A percentile compares a stretch with the other conserved stretches of the same genome.
These are phyloP conservation scores for Chamaecrista fasciculata DNA, from an alignment of 306 rosid genomes.

Conservation along the genomic window DNA sequence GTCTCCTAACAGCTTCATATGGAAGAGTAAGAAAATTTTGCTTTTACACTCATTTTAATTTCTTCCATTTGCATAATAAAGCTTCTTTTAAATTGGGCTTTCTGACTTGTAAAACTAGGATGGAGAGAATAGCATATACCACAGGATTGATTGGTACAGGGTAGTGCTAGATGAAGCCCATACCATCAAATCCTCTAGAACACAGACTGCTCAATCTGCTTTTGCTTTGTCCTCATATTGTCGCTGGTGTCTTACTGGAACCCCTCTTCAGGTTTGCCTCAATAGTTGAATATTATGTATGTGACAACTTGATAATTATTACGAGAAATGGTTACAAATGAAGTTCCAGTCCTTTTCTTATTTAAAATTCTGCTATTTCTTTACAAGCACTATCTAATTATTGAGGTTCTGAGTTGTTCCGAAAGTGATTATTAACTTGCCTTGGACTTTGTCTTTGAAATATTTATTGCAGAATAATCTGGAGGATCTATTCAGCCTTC, in stretches of 20 bases:
- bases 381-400: no score
- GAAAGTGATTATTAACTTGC: no score
- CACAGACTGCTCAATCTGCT: slow-evolving; percentile 67
- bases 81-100: background rate
- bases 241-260: slow-evolving; percentile 97
- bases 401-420: no score
- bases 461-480: slow-evolving; percentile 67
- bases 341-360: no score
- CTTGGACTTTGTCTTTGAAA: no score
- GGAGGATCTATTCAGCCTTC: slow-evolving; percentile 82
- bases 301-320: no score
- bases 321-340: no score
- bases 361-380: no score
- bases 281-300: background rate
- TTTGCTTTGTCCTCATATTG: slow-evolving; percentile 69
- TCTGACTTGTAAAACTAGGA: slow-evolving; percentile 45
- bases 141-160: slow-evolving; percentile 73
- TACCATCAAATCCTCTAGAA: slow-evolving; percentile 58
- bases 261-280: slow-evolving; percentile 70
- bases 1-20: slow-evolving; percentile 56
- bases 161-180: slow-evolving; percentile 97
- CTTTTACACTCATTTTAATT: background rate
- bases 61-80: background rate
- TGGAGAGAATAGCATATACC: slow-evolving; percentile 62
- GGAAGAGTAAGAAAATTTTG: slow-evolving; percentile 51